Base-by-base conservation (phyloP, 23 red algal species). In the Agarophyton chilense region DNA sequence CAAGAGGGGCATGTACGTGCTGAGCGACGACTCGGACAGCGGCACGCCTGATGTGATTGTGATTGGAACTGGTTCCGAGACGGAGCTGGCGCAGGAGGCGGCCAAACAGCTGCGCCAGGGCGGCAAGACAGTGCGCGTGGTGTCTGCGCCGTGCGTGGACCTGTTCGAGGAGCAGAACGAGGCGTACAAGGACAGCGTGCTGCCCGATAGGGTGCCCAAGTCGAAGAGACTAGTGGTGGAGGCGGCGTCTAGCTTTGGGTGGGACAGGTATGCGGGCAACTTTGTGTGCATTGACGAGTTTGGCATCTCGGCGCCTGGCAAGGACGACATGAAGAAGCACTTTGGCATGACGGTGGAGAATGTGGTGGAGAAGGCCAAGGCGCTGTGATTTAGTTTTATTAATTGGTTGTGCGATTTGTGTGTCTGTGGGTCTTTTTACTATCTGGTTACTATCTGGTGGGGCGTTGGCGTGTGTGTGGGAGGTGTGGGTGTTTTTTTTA, bases 91-190 rank as follows among this genome's bases (percentile, higher is more conserved):
- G 4, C 49, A 87, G 14, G 94, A 84, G 38, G 92, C 96, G 14
- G 96, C 96, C 17, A 88, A 95, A 36, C 22, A 40, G 18, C 39
- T 98, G 31, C 89, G 92, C 8, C 42, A 56, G 47, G 81, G 82
- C 47, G 96, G 92, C 28, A 82, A 90, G 83, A 89, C 51, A 14
- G 95, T 97, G 19, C 57, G 95, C 34, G 93, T 95, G 6, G 96
- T 98, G 9, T 98, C 96, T 25, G 76, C 94, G 42, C 96, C 96
- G 4, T 98, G 96, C 76, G 78, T 89, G 82, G 96, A 98, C 31
- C 13, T 95, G 8, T 98, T 98, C 62, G 88, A 95, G 89, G 93
- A 95, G 45, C 96, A 98, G 79, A 40, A 34, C 41, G 90, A 78
- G 57, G 88, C 25, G 25, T 98, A 98, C 84, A 87, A 95, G 81